Base-by-base conservation (phyloP, 208 protist genomes). In the Porcisia hertigi region DNA sequence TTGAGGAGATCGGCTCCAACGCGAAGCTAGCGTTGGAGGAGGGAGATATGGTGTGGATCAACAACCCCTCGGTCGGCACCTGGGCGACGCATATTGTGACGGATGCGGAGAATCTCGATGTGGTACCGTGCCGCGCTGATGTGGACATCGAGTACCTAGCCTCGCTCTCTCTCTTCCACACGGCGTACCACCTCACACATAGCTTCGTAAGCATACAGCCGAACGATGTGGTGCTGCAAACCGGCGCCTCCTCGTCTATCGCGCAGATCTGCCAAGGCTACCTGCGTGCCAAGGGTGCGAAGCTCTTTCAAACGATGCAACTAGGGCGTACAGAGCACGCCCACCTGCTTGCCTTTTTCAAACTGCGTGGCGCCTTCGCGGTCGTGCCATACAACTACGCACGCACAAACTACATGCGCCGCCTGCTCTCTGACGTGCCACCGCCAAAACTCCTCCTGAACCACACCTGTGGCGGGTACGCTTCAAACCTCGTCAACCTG, bases 151-250 rank as follows among this genome's bases (percentile, higher is more conserved):
- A 99, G 78, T 97, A 98, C 83, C 89, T 98, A 25, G 86, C 97
- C 59, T 88, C 92, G 0, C 86, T 99, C 14, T 97, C 94, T 1
- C 94, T 99, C 36, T 99, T 99, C 72, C 94, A 96, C 81, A 99
- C 98, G 16, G 98, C 98, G 14, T 97, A 98, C 75, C 89, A 98
- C 70, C 83, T 99, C 79, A 94, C 99, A 9, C 82, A 98, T 65
- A 93, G 98, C 81, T 99, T 99, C 79, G 97, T 94, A n/a, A 84
- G 82, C 62, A 87, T 99, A 5, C 92, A 99, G 79, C 88, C 91
- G 12, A 90, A 90, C 81, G 90, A 95, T 71, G 92, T 97, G 6
- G 92, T 96, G 25, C 88, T 96, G 57, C 91, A 96, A 63, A 94
- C 92, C 0, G 94, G 94, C 9, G 94, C 94, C 41, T 89, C 87